phyloP scores from a whole-genome alignment of 441 rosid genomes.

The Croton setiger region DNA sequence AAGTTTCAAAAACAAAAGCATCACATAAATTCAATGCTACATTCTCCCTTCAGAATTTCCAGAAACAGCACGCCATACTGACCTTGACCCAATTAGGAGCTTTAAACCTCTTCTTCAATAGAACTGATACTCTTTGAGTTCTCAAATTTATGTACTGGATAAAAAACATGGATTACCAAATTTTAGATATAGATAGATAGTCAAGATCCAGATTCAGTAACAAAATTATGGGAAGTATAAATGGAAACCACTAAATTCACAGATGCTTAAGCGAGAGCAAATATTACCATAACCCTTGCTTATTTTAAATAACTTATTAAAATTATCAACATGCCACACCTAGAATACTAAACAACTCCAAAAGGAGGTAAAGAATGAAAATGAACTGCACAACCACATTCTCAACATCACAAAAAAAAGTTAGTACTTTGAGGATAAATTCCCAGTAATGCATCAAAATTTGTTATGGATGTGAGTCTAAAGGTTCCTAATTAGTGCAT shows the following conservation, averaged over 20 bases:
- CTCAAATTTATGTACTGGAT: constrained; percentile 76
- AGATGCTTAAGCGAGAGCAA: neutral
- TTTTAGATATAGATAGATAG: constrained; percentile 10
- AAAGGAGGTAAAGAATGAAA: neutral
- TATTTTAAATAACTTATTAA: neutral
- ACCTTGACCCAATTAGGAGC: constrained; percentile 99
- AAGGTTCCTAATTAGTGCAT: too few species aligned
- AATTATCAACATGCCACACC: neutral
- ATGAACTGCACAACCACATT: neutral
- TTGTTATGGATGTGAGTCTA: too few species aligned
- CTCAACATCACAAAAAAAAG: neutral
- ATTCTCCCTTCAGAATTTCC: constrained; percentile 9
- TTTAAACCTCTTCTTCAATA: constrained; percentile 85
- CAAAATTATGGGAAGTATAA: neutral
- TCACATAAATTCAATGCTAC: constrained; percentile 18
- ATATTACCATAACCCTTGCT: neutral
- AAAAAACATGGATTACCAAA: constrained; percentile 21
- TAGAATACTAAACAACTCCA: neutral
- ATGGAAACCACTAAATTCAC: neutral
- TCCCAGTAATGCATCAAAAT: neutral
- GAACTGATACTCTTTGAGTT: constrained; percentile 77
- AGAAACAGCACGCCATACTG: constrained; percentile 25
- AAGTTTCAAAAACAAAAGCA: constrained; percentile 23
- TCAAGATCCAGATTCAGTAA: neutral
- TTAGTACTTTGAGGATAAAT: neutral